These are phyloP conservation scores for Guadua angustifolia DNA, from an alignment of 176 grass and related monocot species.

Conservation along the genomic window DNA sequence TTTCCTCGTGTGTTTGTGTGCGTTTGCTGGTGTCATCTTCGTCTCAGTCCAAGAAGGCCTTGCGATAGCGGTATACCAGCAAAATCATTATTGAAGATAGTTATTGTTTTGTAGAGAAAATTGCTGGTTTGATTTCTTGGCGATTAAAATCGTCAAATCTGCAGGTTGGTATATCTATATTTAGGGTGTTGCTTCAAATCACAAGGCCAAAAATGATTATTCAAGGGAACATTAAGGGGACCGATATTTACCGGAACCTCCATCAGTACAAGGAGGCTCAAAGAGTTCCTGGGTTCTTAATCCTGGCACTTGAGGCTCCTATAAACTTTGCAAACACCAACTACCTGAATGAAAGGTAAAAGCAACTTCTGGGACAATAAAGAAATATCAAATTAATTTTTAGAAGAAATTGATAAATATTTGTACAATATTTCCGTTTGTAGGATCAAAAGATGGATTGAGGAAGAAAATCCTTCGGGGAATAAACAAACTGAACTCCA, in stretches of 20 bases:
- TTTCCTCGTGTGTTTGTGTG: constrained; percentile 82
- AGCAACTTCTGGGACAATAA: background rate
- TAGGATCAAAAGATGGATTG: constrained; percentile 92
- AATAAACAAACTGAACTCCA: constrained; percentile 55
- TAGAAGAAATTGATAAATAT: background rate
- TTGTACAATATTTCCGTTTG: constrained; percentile 1
- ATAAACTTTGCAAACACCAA: constrained; percentile 96
- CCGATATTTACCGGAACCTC: constrained; percentile 82
- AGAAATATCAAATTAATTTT: background rate
- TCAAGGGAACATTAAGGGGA: constrained; percentile 81
- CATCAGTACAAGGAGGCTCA: constrained; percentile 87
- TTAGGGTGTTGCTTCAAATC: constrained; percentile 81
- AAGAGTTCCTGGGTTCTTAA: constrained; percentile 84
- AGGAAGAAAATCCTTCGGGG: constrained; percentile 61
- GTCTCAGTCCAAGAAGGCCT: constrained; percentile 88
- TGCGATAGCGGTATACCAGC: constrained; percentile 75
- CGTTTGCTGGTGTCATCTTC: constrained; percentile 94
- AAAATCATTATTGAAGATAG: background rate
- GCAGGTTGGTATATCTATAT: constrained; percentile 87
- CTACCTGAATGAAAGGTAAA: constrained; percentile 90
- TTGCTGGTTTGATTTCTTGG: background rate
- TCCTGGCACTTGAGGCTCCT: constrained; percentile 82
- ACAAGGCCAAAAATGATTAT: constrained; percentile 80
- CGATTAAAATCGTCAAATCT: constrained; percentile 23
- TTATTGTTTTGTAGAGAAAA: background rate